Evolutionary conservation across 2,329 filamentous ascomycete species (phyloP), one percentile per base, ranked within the genome.

Genomic region (Neophaeococcomyces mojaviensis): DNA sequence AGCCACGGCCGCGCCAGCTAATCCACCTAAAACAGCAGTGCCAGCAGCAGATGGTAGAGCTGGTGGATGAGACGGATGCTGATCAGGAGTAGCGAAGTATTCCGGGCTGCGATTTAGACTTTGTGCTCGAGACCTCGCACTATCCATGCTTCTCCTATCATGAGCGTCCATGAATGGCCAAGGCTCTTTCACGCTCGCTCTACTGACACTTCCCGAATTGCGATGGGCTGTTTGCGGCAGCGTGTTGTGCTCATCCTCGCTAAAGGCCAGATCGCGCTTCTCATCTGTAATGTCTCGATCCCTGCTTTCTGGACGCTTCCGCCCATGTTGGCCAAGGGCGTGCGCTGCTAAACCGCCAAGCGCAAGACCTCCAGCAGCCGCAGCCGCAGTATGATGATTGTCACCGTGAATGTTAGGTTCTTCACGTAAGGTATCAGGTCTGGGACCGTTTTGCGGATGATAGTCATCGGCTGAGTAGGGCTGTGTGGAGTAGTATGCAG

Each of bases 281-380:
- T 19, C 18, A 15, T 28, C 5, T 6, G 10, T 4, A 40, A 33
- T 9, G 28, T 44, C 13, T 44, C 39, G n/a, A 22, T 37, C 20
- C 52, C 47, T 13, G 35, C 46, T 31, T 43, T n/a, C 8, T 39
- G 33, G 18, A 39, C 46, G 13, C 35, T 42, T 9, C 24, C 35
- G n/a, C 9, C 39, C 15, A 36, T 52, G 48, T 13, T 48, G 43
- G 33, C 55, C 42, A 31, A 46, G n/a, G 8, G 40, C 30, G 13
- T 43, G 40, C 10, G 31, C 32, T 7, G 53, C 35, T n/a, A 35
- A 47, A 13, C 43, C 51, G 9, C 49, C 51, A 16, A 51, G 44
- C 3, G 53, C 50, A 19, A 49, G 52, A 3, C 50, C 53, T 3
- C 41, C 52, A 10, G 54, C 37, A 31, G 49, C 51, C 4, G 53